Evolutionary conservation across 306 rosid species (phyloP).

Genomic region (Cicer cuneatum): DNA sequence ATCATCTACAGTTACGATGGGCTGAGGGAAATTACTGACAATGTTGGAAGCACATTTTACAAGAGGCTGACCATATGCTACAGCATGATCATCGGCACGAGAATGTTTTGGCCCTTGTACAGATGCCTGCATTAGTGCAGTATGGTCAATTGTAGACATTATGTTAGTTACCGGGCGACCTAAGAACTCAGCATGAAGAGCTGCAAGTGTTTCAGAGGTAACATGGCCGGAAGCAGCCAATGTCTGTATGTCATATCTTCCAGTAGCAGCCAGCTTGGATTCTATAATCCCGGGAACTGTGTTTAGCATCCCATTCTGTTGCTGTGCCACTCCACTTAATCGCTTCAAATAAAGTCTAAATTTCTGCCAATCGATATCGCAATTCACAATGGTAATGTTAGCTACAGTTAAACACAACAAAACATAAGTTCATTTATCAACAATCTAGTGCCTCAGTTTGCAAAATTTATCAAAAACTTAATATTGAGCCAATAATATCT

Average conservation of each 20-base stretch:
- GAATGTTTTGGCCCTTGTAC: constrained; percentile 52
- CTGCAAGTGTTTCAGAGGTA: constrained; percentile 76
- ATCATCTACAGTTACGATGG: constrained; percentile 54
- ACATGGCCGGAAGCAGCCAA: constrained; percentile 70
- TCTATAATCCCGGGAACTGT: constrained; percentile 58
- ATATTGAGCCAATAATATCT: constrained; percentile 10
- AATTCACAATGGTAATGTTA: constrained; percentile 25
- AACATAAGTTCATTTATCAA: neutral
- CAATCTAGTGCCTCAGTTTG: neutral
- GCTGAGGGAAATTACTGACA: constrained; percentile 52
- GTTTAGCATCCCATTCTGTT: constrained; percentile 66
- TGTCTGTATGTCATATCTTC: constrained; percentile 57
- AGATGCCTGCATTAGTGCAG: constrained; percentile 60
- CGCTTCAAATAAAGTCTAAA: constrained; percentile 48
- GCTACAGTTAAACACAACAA: constrained; percentile 2
- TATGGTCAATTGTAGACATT: constrained; percentile 54
- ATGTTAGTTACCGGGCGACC: constrained; percentile 58
- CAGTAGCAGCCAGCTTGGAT: constrained; percentile 56
- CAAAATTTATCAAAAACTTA: neutral
- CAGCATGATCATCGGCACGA: constrained; percentile 57
- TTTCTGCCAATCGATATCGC: constrained; percentile 40
- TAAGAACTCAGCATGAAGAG: constrained; percentile 72
- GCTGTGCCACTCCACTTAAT: constrained; percentile 66
- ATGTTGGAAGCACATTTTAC: constrained; percentile 53
- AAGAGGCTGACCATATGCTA: constrained; percentile 49